phyloP scores from a whole-genome alignment of 2,329 filamentous ascomycete species.

The Ceratocystis albifundus region DNA sequence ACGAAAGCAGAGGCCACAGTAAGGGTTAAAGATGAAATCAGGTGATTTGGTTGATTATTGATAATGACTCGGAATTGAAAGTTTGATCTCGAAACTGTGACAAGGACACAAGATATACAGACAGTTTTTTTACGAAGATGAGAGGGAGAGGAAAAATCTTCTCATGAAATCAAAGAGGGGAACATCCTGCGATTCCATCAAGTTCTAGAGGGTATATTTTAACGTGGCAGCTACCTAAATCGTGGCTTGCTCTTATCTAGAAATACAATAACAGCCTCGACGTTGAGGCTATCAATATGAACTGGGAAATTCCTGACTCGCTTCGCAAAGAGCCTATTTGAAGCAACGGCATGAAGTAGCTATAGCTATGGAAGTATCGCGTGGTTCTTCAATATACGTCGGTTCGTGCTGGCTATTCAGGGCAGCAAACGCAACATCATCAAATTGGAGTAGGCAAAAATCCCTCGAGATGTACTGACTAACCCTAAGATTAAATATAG shows the following conservation, averaged over 20 bases:
- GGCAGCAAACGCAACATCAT: neutral
- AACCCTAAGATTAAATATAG: neutral
- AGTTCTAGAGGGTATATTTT: neutral
- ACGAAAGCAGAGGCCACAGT: slow-evolving; percentile 1
- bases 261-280: neutral
- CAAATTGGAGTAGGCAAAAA: neutral
- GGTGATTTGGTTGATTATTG: neutral
- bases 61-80: neutral
- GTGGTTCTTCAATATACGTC: neutral
- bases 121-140: neutral
- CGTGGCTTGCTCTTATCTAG: neutral
- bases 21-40: slow-evolving; percentile 4
- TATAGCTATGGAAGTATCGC: neutral
- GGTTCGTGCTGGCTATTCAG: neutral
- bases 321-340: neutral
- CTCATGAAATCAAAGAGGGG: neutral
- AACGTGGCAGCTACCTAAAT: slow-evolving; percentile 1
- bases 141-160: neutral
- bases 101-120: neutral
- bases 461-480: neutral
- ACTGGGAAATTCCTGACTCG: neutral
- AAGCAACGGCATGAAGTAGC: neutral
- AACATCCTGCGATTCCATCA: neutral
- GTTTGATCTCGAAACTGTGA: neutral
- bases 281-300: neutral